A percentile compares a stretch with the other conserved stretches of the same genome.
Conservation (phyloP, 2,329 filamentous ascomycete genomes). For the Penicillium sp. region DNA sequence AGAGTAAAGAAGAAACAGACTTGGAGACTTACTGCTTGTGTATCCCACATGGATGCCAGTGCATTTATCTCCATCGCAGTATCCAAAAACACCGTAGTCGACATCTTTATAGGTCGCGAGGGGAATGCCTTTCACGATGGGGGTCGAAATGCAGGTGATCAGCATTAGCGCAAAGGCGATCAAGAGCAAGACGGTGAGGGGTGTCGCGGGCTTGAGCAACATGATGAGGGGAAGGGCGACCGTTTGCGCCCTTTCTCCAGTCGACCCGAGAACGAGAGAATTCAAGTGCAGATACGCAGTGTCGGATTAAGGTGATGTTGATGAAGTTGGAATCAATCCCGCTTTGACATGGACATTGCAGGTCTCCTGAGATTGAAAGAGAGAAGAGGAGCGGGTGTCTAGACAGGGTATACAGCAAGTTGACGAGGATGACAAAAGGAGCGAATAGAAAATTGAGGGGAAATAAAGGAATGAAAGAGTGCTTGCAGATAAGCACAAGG, state of each 20-base stretch:
- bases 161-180: conserved; percentile 82
- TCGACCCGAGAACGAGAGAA: conserved; percentile 4
- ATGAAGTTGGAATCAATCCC: conserved; percentile 7
- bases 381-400: background rate
- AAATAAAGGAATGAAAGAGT: conserved; percentile 1
- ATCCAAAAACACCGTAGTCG: conserved; percentile 91
- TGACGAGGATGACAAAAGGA: background rate
- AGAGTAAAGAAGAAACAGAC: conserved; percentile 11
- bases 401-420: background rate
- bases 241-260: conserved; percentile 1
- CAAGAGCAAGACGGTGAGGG: conserved; percentile 81
- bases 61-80: conserved; percentile 68
- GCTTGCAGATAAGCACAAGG: background rate
- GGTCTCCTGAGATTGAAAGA: conserved; percentile 11
- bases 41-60: conserved; percentile 80
- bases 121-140: conserved; percentile 81
- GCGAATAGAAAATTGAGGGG: background rate
- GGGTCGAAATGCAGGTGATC: conserved; percentile 85
- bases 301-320: background rate
- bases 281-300: conserved; percentile 4
- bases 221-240: conserved; percentile 33
- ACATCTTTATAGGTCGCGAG: conserved; percentile 75
- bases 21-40: conserved; percentile 66
- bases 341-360: conserved; percentile 13
- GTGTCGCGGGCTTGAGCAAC: conserved; percentile 91